A percentile compares a stretch with the other conserved stretches of the same genome.
Conservation (phyloP, 176 grass and related monocot species). For the Eremochloa ophiuroides region DNA sequence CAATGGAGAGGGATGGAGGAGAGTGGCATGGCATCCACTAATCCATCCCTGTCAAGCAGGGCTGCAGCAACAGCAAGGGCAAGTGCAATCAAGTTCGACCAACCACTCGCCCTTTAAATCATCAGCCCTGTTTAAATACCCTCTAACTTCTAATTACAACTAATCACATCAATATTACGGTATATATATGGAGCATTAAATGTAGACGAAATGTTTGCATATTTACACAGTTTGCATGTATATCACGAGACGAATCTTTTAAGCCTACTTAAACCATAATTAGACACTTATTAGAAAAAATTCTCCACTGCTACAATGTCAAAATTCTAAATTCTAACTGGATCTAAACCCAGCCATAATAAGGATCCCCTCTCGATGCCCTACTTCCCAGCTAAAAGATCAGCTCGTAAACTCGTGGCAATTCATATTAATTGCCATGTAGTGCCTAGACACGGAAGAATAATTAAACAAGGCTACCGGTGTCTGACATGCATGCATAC, state of each 20-base stretch:
- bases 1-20: background rate
- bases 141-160: no score
- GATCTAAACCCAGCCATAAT: no score
- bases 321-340: no score
- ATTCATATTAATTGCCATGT: conserved; percentile 24
- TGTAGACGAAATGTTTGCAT: no score
- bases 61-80: background rate
- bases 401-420: conserved; percentile 47
- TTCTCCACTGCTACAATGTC: no score
- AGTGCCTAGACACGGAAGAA: conserved; percentile 38
- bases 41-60: conserved; percentile 19
- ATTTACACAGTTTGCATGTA: no score
- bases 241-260: no score
- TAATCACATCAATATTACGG: no score
- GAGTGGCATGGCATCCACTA: background rate
- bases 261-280: no score
- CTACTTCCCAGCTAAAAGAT: conserved; percentile 30
- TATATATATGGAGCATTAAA: no score
- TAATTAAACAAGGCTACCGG: background rate
- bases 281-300: no score
- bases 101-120: conserved; percentile 26
- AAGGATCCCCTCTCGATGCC: background rate
- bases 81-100: conserved; percentile 35
- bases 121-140: no score
- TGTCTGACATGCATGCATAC: conserved; percentile 33